Evolutionary conservation across 2,329 filamentous ascomycete species (phyloP), one percentile per base, ranked within the genome.

Genomic region (Sphaerulina populicola): DNA sequence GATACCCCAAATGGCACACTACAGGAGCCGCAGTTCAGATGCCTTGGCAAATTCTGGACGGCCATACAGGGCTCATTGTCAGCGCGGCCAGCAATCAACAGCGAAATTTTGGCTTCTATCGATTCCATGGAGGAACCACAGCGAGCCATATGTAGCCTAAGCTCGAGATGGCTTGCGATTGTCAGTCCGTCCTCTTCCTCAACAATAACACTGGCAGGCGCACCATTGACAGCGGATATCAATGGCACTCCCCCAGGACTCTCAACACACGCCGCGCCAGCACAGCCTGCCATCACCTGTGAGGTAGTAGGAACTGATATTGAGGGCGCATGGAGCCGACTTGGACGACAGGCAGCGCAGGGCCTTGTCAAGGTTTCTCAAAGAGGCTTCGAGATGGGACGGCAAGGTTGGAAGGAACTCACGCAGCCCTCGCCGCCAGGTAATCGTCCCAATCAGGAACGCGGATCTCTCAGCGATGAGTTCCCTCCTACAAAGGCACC

Each of bases 1-100:
- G 62, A 56, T 18, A 56, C 62, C 18, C 47, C 59, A 15, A 64
- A 64, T n/a, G 62, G 63, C 35, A 59, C 59, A 6, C 36, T 49
- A 15, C 53, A 62, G 9, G 47, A 57, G 6, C 53, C 58, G 8
- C 55, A 60, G 2, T 84, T 81, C 63, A 72, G 74, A 52, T 96
- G 89, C 62, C 75, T 93, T 49, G 90, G 85, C 15, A 98, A 98
- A 70, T 72, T 94, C 14, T 98, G 93, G 93, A 96, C 93, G 0
- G 83, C 82, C 40, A 74, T 95, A 29, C 63, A 65, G 50, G 56
- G 54, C 14, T 41, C 52, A n/a, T 41, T 56, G n/a, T 47, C 51
- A 18, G 14, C 36, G 12, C 39, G 54, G 29, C 52, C 58, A 12
- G 27, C 45, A 10, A 54, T 49, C 35, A 47, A 51, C 8, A 55